Base-by-base conservation (phyloP, 176 grass and related monocot genomes). In the Alloteropsis semialata region DNA sequence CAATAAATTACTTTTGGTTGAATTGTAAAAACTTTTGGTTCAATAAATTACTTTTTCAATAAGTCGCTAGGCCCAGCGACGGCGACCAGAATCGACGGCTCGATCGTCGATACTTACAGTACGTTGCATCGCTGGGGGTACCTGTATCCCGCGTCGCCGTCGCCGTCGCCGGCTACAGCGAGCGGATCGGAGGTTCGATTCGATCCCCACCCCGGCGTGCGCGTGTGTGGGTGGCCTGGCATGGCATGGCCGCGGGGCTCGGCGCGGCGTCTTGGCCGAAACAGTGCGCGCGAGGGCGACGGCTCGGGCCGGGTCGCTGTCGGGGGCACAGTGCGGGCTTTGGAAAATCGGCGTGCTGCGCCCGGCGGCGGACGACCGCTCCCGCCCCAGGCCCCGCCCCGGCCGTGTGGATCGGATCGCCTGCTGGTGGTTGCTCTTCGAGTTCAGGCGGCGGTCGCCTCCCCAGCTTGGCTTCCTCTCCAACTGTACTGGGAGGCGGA, bases 311-410 rank as follows among this genome's bases (percentile, higher is more conserved):
- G 62, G 49, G 74, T 83, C 81, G 56, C 81, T 49, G 9, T 79
- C 74, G 65, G 49, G 49, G 21, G 37, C 69, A 32, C 85, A 32
- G 69, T 17, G 78, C 42, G 24, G 13, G 85, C 85, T 22, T 28
- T n/a, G n/a, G 77, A 69, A 75, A 67, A 46, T 21, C 61, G 44
- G 77, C 57, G 34, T n/a, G 55, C n/a, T 14, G 27, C 32, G 33
- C 36, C 24, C 59, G 49, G 58, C 27, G 38, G 29, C 75, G 30
- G 29, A 43, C 67, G 44, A 80, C 72, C n/a, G n/a, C n/a, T n/a
- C n/a, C n/a, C n/a, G n/a, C n/a, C n/a, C n/a, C n/a, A n/a, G n/a
- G n/a, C n/a, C n/a, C n/a, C n/a, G 50, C 19, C 13, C 18, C 6
- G 19, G 48, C 34, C 41, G 65, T 54, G 77, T 56, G 51, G 50